Base-by-base conservation (phyloP, 352 stramenopile genomes). In the Lagenidium sp. region DNA sequence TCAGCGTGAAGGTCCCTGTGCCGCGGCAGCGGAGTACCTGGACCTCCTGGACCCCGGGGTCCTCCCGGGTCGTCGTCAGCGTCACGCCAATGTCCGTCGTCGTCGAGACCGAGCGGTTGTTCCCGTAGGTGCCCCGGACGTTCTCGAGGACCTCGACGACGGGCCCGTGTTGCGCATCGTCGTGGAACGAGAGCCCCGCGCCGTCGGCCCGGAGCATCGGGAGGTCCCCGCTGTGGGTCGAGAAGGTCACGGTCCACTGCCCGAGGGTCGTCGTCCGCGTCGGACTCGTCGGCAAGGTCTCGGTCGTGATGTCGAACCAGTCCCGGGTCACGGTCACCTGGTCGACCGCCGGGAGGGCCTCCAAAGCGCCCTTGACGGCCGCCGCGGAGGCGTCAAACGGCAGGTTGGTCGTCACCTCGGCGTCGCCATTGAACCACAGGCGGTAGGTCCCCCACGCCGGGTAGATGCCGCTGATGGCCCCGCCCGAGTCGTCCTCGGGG, bases 371-470 rank as follows among this genome's bases (percentile, higher is more conserved):
- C 21, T 91, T 47, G 1, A 97, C 44, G 2, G 49, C 42, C 6
- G 48, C 38, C 1, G 47, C 54, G 8, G 63, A 64, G 3, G 81
- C 83, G 32, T 95, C 71, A 41, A 92, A 91, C 8, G 60, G 61
- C 16, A 97, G 57, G 8, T 41, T 44, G 0, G 43, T 26, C 0
- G 85, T 96, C 1, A 47, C 41, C 41, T 82, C 68, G 2, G 38
- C 65, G 32, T 59, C 59, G 11, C 64, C 68, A 18, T 63, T 56
- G 19, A 81, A 68, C 3, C 46, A 44, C 0, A 97, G 50, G 1
- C 47, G 65, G 53, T 96, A 97, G 7, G 63, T 78, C 0, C 89
- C 89, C 81, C 82, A 96, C 1, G 92, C 60, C 2, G 85, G 85
- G 22, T 91, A 87, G 18, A 96, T 67, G 1, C 83, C 85, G 28